Evolutionary conservation across 129 eudicot species (phyloP), one percentile per base, ranked within the genome.

Genomic region (Artemisia annua): DNA sequence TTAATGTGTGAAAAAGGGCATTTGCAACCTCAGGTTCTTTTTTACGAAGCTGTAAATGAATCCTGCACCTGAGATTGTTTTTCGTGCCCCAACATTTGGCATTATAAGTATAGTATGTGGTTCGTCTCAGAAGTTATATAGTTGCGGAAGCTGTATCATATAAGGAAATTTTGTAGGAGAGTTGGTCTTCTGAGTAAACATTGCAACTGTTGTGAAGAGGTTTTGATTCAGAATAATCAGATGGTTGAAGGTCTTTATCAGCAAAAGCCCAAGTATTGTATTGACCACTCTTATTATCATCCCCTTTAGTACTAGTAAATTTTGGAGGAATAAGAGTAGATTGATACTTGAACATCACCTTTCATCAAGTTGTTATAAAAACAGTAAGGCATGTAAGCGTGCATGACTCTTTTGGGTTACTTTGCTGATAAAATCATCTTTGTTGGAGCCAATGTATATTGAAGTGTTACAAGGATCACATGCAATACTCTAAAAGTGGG

Each of bases 1-100:
- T 61, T 72, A 43, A 77, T 84, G 83, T 94, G 99, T 78, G 99
- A 88, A 76, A 90, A 81, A 67, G 97, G 99, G 57, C 97, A 86
- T 76, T 78, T 94, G 83, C 97, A 94, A 88, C 99, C 99, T 20
- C 99, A 94, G 83, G 91, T 94, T 74, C 99, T 94, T 56, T 90
- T 94, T 63, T 94, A 75, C 24, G 97, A 94, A 85, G 99, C 97
- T 78, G 99, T 83, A 80, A 17, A 35, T 20, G 43, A 61, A 69
- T 26, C 32, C 55, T 18, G 35, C 32, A 51, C 49, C 39, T 19
- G 69, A 82, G 59, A 54, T 12, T 66, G 43, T 70, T 35, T 80
- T 71, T 68, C 56, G 32, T 67, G 70, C 85, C 35, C 71, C 67
- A 30, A 28, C 32, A 22, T 15, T 17, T 62, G 18, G 32, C n/a